Evolutionary conservation across 805 yeast species (phyloP), one percentile per base, ranked within the genome.

Genomic region (Sugiyamaella qingdaonensis): DNA sequence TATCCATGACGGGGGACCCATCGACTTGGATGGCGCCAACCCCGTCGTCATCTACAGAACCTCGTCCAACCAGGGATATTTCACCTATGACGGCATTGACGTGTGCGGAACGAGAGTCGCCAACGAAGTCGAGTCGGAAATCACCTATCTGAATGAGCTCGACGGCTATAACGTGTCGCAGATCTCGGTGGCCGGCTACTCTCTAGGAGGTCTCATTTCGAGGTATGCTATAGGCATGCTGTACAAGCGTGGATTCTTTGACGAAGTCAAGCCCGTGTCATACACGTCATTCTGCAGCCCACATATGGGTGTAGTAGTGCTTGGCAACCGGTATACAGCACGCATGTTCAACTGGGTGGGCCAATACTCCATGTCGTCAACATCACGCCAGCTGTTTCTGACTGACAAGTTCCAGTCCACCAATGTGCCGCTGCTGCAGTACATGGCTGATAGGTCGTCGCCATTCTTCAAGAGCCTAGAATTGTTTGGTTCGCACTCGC

Each of bases 81-180:
- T 79, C 62, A 89, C 96, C 2, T 84, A 88, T 61, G 96, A 89
- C 64, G 96, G 96, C 1, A 81, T 88, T 19, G 95, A 88, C 59
- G 81, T 88, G 27, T 88, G 94, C 63, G 96, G 95, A 1, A 74
- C 81, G 48, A 73, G 95, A 19, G 85, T 87, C 7, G 82, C 86
- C 1, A 77, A 77, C 50, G 96, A 89, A 67, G 82, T 89, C 47
- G 65, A 72, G 16, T 59, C 55, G 1, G 74, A 74, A 60, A 69
- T 80, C 16, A 58, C 60, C 3, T 42, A 44, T 18, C 50, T 69
- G 29, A 46, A 56, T 8, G 59, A 48, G 16, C 13, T 45, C 14
- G 46, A 29, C 24, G 37, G 37, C 21, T 45, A 32, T 16, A 67
- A 58, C 19, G 88, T 88, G 10, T 73, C 75, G n/a, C 78, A 82